Evolutionary conservation across 2,329 filamentous ascomycete species (phyloP).

Genomic region (Corinectria fuckeliana): DNA sequence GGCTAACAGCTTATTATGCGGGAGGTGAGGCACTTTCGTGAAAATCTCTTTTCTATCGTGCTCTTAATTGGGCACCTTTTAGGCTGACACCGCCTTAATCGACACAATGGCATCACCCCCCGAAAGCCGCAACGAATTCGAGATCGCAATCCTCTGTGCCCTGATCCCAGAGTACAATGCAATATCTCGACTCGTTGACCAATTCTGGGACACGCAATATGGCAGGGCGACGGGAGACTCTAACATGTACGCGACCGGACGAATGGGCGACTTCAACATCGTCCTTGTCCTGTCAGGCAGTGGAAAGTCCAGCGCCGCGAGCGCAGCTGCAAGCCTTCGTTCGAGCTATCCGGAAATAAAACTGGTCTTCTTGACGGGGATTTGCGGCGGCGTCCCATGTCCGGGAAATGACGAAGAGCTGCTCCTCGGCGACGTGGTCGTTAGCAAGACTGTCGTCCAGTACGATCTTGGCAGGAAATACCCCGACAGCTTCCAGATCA

Average conservation of each 20-base stretch:
- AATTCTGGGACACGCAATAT: neutral
- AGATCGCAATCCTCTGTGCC: neutral
- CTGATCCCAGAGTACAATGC: neutral
- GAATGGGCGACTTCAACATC: conserved; percentile 37
- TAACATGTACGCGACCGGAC: conserved; percentile 41
- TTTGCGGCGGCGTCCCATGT: conserved; percentile 48
- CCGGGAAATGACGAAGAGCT: conserved; percentile 16
- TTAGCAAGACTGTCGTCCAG: conserved; percentile 39
- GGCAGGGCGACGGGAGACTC: conserved; percentile 28
- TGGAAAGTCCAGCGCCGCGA: conserved; percentile 39
- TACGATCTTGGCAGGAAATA: conserved; percentile 38
- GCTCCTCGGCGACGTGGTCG: conserved; percentile 44
- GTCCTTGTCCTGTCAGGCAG: conserved; percentile 40
- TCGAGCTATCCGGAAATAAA: conserved; percentile 44
- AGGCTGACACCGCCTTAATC: neutral
- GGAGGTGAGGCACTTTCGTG: no score
- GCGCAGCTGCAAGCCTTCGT: conserved; percentile 36
- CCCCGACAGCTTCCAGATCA: conserved; percentile 28
- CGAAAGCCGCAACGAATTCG: neutral
- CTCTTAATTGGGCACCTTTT: neutral
- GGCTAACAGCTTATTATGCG: no score
- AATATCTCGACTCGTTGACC: neutral
- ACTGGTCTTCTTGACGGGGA: conserved; percentile 46
- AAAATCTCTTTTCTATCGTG: neutral
- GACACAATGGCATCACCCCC: neutral